These are phyloP conservation scores for Zymoseptoria pseudotritici DNA, from an alignment of 2,329 filamentous ascomycete species.

Conservation along the genomic window DNA sequence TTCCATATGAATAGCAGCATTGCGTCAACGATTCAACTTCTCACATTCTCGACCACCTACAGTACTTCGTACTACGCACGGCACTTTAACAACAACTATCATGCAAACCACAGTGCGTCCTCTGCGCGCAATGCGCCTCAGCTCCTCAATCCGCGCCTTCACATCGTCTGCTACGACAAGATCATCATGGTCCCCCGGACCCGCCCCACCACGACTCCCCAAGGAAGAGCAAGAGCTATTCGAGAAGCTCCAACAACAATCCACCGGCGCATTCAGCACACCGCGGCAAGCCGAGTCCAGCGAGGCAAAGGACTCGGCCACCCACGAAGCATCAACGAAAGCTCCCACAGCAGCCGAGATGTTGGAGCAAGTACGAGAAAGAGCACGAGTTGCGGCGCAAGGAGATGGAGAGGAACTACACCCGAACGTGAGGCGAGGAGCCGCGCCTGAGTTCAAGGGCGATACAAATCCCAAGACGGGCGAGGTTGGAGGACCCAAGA, in stretches of 20 bases:
- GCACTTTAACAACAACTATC: background rate
- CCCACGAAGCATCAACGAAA: slow-evolving; percentile 1
- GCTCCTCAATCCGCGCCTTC: slow-evolving; percentile 25
- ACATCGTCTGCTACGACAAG: slow-evolving; percentile 39
- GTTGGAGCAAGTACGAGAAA: slow-evolving; percentile 24
- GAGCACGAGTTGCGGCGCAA: slow-evolving; percentile 44
- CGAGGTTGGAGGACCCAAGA: slow-evolving; percentile 94
- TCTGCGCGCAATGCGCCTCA: slow-evolving; percentile 21
- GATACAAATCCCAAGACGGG: slow-evolving; percentile 89
- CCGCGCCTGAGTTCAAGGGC: slow-evolving; percentile 85
- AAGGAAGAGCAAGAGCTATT: slow-evolving; percentile 85
- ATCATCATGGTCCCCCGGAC: slow-evolving; percentile 37
- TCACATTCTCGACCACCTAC: background rate
- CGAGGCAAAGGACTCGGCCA: background rate
- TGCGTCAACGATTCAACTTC: background rate
- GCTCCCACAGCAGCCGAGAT: slow-evolving; percentile 16
- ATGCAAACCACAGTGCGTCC: slow-evolving; percentile 19
- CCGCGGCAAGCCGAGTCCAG: slow-evolving; percentile 31
- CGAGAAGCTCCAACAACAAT: slow-evolving; percentile 73
- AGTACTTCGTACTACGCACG: background rate
- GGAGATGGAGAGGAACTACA: slow-evolving; percentile 59
- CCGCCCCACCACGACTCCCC: slow-evolving; percentile 78
- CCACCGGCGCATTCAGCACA: slow-evolving; percentile 68
- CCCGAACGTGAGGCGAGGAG: slow-evolving; percentile 65
- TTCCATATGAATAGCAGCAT: background rate